Percentiles rank a stretch among this genome's conserved stretches.
phyloP scores from a whole-genome alignment of 345 rosid species.

The Melaleuca alternifolia region DNA sequence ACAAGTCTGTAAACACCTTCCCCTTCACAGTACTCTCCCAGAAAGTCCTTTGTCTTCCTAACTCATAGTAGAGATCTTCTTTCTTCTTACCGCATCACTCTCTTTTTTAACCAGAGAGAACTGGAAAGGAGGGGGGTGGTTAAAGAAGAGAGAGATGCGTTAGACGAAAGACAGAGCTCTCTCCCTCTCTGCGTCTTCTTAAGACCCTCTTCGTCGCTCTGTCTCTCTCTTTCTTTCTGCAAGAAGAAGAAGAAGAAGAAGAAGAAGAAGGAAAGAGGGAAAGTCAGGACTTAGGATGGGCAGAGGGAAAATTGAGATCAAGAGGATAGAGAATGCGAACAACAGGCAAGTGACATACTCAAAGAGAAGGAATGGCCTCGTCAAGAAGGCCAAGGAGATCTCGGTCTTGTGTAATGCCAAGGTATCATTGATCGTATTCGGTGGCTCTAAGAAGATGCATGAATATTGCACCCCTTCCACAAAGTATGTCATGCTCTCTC shows the following conservation, averaged over 20 bases:
- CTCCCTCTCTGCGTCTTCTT: background rate
- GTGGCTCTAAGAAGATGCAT: constrained; percentile 35
- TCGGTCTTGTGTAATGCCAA: constrained; percentile 35
- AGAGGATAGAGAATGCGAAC: constrained; percentile 33
- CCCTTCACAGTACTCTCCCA: background rate
- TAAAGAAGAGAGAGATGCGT: background rate
- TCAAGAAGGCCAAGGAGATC: constrained; percentile 43
- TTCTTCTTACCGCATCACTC: background rate
- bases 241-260: background rate
- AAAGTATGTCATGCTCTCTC: background rate
- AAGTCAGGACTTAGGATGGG: constrained; percentile 14
- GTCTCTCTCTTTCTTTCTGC: background rate
- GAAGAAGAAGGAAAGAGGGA: background rate
- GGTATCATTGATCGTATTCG: constrained; percentile 31
- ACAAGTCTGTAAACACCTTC: background rate
- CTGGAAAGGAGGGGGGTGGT: no score
- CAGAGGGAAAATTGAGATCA: constrained; percentile 43
- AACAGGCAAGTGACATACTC: constrained; percentile 41
- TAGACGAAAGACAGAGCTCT: background rate
- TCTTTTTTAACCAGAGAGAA: background rate
- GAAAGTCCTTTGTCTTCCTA: background rate
- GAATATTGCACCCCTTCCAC: constrained; percentile 21
- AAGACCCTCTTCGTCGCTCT: background rate
- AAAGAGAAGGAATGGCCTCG: constrained; percentile 38
- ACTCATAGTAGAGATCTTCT: background rate